phyloP scores from a whole-genome alignment of 176 grass and related monocot genomes.

The Rhynchospora pubera region DNA sequence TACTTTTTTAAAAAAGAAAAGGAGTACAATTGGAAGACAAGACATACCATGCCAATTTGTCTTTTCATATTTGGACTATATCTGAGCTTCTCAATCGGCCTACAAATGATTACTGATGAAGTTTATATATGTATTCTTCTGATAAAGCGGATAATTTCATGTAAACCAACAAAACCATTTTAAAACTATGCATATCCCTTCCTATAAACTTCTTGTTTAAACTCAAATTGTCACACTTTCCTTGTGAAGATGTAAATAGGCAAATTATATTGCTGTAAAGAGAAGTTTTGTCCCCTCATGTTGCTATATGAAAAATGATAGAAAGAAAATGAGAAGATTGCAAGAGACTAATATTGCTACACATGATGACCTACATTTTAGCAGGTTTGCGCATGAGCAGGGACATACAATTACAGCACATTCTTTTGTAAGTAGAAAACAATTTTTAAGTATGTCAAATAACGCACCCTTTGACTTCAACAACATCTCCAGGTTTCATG shows the following conservation, averaged over 20 bases:
- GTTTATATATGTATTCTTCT: neutral
- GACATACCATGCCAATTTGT: slow-evolving; percentile 94
- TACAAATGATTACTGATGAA: slow-evolving; percentile 21
- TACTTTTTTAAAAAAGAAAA: neutral
- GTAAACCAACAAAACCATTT: neutral
- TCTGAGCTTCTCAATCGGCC: slow-evolving; percentile 95
- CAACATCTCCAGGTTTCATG: slow-evolving; percentile 81
- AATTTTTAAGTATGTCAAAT: neutral
- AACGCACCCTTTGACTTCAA: slow-evolving; percentile 88
- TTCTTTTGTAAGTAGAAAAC: slow-evolving; percentile 14
- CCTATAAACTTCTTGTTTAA: neutral
- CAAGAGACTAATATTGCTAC: neutral
- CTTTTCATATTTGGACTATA: slow-evolving; percentile 99
- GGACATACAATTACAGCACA: neutral
- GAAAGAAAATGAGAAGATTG: neutral
- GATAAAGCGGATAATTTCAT: neutral
- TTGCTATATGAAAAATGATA: neutral
- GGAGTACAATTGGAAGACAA: neutral
- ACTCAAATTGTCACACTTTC: neutral
- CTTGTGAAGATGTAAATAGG: neutral
- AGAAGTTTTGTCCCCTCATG: neutral
- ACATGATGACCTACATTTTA: neutral
- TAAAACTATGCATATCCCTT: neutral
- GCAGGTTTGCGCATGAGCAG: neutral
- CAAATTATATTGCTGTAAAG: neutral